phyloP scores from a whole-genome alignment of 257 asterid genomes.

The Verbascum thapsus region DNA sequence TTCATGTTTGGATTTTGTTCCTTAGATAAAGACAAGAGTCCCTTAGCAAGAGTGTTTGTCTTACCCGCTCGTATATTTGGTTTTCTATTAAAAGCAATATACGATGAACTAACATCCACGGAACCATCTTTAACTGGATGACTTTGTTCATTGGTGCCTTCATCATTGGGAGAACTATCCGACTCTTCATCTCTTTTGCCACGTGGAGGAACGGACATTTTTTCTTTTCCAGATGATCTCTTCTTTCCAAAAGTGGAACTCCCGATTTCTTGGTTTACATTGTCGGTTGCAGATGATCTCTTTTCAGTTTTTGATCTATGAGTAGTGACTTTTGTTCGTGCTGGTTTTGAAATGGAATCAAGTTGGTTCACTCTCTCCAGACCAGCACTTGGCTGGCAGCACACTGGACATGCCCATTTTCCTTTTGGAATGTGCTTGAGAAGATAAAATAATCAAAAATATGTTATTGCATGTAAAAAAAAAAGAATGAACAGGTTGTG shows the following conservation, averaged over 20 bases:
- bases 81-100: conserved; percentile 27
- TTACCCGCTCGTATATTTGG: conserved; percentile 29
- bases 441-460: background rate
- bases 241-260: conserved; percentile 45
- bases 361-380: conserved; percentile 36
- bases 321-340: conserved; percentile 49
- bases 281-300: conserved; percentile 42
- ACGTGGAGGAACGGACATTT: conserved; percentile 34
- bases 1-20: conserved; percentile 31
- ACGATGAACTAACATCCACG: conserved; percentile 37
- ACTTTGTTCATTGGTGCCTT: conserved; percentile 30
- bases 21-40: conserved; percentile 32
- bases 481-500: background rate
- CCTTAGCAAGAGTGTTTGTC: conserved; percentile 36
- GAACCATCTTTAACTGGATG: conserved; percentile 40
- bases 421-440: conserved; percentile 55
- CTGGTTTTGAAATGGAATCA: conserved; percentile 50
- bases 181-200: conserved; percentile 36
- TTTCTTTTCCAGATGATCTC: conserved; percentile 49
- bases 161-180: conserved; percentile 36
- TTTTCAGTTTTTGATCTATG: conserved; percentile 49
- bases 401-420: conserved; percentile 58
- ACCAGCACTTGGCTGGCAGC: conserved; percentile 38
- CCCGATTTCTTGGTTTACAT: conserved; percentile 35
- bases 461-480: conserved; percentile 4